Conservation (phyloP, 257 asterid species). For the Ilex aquifolium region DNA sequence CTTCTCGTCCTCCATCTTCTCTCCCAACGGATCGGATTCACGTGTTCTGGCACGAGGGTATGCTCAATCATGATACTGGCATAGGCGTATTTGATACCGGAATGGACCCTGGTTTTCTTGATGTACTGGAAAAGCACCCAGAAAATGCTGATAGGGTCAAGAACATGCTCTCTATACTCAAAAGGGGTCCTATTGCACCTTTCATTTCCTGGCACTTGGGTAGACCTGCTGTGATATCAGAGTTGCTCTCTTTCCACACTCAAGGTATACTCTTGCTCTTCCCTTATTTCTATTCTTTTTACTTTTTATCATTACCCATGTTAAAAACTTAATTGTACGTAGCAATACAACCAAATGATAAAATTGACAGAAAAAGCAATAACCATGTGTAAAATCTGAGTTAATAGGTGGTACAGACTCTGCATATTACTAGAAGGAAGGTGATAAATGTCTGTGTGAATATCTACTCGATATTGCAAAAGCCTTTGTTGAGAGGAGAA, state of each 20-base stretch:
- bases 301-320: too few species aligned
- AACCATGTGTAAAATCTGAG: too few species aligned
- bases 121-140: slow-evolving; percentile 86
- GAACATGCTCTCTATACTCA: slow-evolving; percentile 75
- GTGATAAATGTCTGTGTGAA: too few species aligned
- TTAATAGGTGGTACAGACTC: too few species aligned
- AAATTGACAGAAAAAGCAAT: too few species aligned
- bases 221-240: slow-evolving; percentile 52
- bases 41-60: slow-evolving; percentile 85
- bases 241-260: slow-evolving; percentile 60
- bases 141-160: slow-evolving; percentile 80
- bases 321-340: too few species aligned
- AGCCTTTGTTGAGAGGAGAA: too few species aligned
- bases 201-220: slow-evolving; percentile 75
- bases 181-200: slow-evolving; percentile 75
- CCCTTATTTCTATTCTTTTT: background rate
- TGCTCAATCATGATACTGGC: slow-evolving; percentile 73
- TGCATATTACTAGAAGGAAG: too few species aligned
- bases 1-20: too few species aligned
- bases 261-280: slow-evolving; percentile 36
- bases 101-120: slow-evolving; percentile 83
- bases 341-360: too few species aligned
- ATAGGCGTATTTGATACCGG: slow-evolving; percentile 83
- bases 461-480: too few species aligned
- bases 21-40: slow-evolving; percentile 22